Conservation (phyloP, 2,329 filamentous ascomycete species). For the Phialocephala subalpina region DNA sequence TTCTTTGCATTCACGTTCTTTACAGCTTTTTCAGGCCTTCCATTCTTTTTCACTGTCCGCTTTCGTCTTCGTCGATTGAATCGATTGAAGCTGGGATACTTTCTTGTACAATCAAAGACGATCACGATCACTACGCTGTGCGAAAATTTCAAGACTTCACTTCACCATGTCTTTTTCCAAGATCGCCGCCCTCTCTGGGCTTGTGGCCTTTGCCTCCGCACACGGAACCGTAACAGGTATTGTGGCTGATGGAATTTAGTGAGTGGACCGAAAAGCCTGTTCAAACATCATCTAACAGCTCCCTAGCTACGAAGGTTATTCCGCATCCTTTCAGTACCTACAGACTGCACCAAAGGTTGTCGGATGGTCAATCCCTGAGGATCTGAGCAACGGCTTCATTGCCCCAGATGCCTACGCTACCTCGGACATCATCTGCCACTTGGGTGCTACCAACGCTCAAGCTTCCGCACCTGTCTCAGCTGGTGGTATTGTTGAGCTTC, state of each 20-base stretch:
- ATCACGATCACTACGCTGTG: slow-evolving; percentile 29
- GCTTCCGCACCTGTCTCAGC: slow-evolving; percentile 52
- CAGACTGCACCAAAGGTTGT: slow-evolving; percentile 39
- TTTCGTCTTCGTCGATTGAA: slow-evolving; percentile 40
- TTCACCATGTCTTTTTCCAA: slow-evolving; percentile 41
- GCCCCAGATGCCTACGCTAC: slow-evolving; percentile 52
- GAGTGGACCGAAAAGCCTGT: slow-evolving; percentile 12
- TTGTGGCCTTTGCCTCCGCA: slow-evolving; percentile 18
- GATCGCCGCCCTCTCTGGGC: slow-evolving; percentile 29
- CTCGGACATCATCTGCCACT: slow-evolving; percentile 59
- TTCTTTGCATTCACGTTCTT: slow-evolving; percentile 25
- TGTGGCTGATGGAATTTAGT: slow-evolving; percentile 54
- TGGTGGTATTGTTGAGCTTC: slow-evolving; percentile 54
- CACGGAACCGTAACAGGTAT: slow-evolving; percentile 55
- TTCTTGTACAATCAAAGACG: slow-evolving; percentile 26
- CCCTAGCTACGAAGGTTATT: slow-evolving; percentile 43
- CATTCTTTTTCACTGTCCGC: slow-evolving; percentile 29
- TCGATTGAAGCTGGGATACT: slow-evolving; percentile 38
- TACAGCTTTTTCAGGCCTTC: slow-evolving; percentile 25
- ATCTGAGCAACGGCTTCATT: slow-evolving; percentile 56
- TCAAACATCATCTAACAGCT: not conserved
- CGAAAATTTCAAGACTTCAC: slow-evolving; percentile 27
- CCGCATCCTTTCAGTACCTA: slow-evolving; percentile 38
- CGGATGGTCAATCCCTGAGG: slow-evolving; percentile 52
- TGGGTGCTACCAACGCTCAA: slow-evolving; percentile 49